Evolutionary conservation across 805 yeast species (phyloP), one percentile per base, ranked within the genome.

Genomic region (Kuraishia molischiana): DNA sequence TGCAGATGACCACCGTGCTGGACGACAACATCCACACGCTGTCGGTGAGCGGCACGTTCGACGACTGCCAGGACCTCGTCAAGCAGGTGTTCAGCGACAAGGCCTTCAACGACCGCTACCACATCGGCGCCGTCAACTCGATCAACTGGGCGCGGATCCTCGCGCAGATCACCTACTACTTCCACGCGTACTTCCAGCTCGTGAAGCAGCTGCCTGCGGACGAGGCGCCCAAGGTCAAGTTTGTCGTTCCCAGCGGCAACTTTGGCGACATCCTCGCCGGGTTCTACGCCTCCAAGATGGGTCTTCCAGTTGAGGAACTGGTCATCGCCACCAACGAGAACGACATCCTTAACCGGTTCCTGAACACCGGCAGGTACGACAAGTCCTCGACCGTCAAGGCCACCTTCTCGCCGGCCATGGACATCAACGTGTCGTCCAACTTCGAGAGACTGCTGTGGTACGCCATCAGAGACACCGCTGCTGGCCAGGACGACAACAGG

Each of bases 81-180:
- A 92, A 92, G 64, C 83, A 81, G 53, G 79, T 90, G 44, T 92
- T 92, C 59, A 92, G 90, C 43, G 98, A 92, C 59, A 64, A 58
- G 38, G 86, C 81, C 45, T 92, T 92, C 70, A 92, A 92, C 63
- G 73, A 71, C 46, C 81, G 78, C 58, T 84, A 89, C 65, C 96
- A 89, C 54, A 82, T 92, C 41, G 98, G 97, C 50, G 98, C 98
- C 14, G 95, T 92, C 44, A 92, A 92, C 66, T 89, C 97, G 35
- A 92, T 92, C 60, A 92, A 92, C 71, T 92, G 98, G 98, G 97
- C 98, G 6, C 79, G 98, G 65, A 92, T 92, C 49, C 72, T 92
- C 51, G 97, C 98, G 31, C 98, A 92, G 67, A 90, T 87, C 58
- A 89, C 98, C 18, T 92, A 92, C 66, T 92, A 92, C 67, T 92